Conservation (phyloP, 164 flowering plant species). For the Saururus chinensis region DNA sequence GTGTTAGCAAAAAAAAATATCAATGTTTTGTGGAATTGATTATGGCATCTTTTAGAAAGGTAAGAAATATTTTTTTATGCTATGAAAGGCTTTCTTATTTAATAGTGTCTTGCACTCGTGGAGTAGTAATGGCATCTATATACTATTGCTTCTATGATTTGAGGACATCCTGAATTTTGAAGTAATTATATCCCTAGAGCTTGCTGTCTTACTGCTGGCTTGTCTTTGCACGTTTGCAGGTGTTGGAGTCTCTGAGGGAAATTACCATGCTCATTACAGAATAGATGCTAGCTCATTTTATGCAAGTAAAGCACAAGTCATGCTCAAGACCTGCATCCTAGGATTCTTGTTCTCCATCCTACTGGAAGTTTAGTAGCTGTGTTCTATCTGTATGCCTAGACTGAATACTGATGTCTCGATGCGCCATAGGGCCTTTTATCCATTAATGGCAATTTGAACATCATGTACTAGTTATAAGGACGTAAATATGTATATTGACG, state of each 20-base stretch:
- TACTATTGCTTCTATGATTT: too few species aligned
- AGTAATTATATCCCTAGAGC: too few species aligned
- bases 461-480: background rate
- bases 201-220: background rate
- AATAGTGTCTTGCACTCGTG: too few species aligned
- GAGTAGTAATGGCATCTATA: too few species aligned
- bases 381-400: background rate
- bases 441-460: background rate
- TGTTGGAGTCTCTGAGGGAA: slow-evolving; percentile 2
- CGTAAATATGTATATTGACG: too few species aligned
- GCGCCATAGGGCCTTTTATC: background rate
- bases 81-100: too few species aligned
- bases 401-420: background rate
- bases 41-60: too few species aligned
- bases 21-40: too few species aligned
- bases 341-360: background rate
- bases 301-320: background rate
- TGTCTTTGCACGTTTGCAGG: background rate
- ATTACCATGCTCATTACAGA: slow-evolving; percentile 10
- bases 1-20: too few species aligned
- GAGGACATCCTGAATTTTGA: too few species aligned
- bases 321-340: background rate
- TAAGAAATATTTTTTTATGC: too few species aligned
- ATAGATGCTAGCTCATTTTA: background rate
- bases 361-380: background rate